phyloP scores from a whole-genome alignment of 345 rosid species.

The Barbarea vulgaris region DNA sequence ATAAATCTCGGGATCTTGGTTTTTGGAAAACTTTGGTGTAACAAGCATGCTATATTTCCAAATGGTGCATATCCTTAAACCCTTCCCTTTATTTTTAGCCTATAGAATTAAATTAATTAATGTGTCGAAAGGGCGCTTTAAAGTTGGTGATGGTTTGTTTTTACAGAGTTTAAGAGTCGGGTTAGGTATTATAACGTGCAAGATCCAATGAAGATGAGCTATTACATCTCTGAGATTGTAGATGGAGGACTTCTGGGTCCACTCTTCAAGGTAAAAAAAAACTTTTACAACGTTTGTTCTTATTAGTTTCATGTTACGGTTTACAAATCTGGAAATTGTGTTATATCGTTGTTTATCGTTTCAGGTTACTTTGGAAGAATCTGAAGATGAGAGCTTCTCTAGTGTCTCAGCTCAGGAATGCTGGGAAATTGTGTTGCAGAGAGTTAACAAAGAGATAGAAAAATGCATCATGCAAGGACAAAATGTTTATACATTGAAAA shows the following conservation, averaged over 20 bases:
- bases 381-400: slow-evolving; percentile 51
- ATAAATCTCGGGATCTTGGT: slow-evolving; percentile 54
- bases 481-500: slow-evolving; percentile 28
- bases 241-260: slow-evolving; percentile 83
- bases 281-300: neutral
- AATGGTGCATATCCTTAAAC: slow-evolving; percentile 50
- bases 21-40: slow-evolving; percentile 64
- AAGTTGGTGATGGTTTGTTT: slow-evolving; percentile 4
- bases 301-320: neutral
- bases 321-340: neutral
- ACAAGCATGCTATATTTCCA: slow-evolving; percentile 61
- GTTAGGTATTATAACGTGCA: slow-evolving; percentile 58
- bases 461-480: neutral
- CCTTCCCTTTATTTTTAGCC: neutral
- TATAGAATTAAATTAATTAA: neutral
- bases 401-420: slow-evolving; percentile 64
- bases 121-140: neutral
- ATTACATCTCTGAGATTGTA: slow-evolving; percentile 68
- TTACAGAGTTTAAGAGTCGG: slow-evolving; percentile 71
- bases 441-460: slow-evolving; percentile 39
- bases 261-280: slow-evolving; percentile 63
- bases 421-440: slow-evolving; percentile 77
- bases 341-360: neutral
- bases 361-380: slow-evolving; percentile 79
- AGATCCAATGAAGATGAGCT: slow-evolving; percentile 53